Conservation (phyloP, 2,329 filamentous ascomycete genomes). For the Trichoderma harzianum region DNA sequence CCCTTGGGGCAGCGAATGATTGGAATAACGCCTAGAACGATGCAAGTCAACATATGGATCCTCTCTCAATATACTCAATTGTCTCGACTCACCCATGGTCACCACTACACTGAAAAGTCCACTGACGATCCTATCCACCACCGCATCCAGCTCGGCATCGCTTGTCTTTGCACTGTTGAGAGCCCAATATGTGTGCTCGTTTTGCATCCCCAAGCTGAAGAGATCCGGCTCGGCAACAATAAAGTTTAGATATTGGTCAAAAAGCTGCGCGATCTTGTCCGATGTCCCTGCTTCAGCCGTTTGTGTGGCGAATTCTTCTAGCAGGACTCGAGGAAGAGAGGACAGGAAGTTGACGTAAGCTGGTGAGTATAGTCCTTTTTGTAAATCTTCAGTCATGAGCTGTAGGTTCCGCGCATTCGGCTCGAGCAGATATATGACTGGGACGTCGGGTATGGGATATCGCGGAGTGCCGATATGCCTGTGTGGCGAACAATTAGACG, state of each 20-base stretch:
- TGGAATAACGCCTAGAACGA: conserved; percentile 70
- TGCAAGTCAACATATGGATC: background rate
- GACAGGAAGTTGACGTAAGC: conserved; percentile 97
- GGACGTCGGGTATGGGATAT: conserved; percentile 92
- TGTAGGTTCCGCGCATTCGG: conserved; percentile 78
- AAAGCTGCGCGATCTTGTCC: conserved; percentile 88
- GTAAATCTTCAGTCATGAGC: conserved; percentile 78
- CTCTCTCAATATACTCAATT: background rate
- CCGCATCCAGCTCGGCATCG: conserved; percentile 82
- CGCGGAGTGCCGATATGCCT: conserved; percentile 78
- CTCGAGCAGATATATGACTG: conserved; percentile 94
- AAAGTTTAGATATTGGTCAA: conserved; percentile 96
- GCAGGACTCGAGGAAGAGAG: conserved; percentile 80
- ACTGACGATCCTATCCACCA: conserved; percentile 88
- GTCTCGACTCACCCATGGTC: conserved; percentile 73
- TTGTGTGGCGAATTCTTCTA: conserved; percentile 92
- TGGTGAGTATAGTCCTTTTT: conserved; percentile 83
- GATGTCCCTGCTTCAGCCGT: conserved; percentile 81
- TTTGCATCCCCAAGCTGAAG: conserved; percentile 90
- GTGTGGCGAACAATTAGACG: conserved; percentile 5
- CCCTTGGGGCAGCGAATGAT: conserved; percentile 93
- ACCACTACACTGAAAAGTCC: conserved; percentile 97
- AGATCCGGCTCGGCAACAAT: conserved; percentile 93
- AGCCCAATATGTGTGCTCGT: conserved; percentile 89
- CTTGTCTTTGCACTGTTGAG: conserved; percentile 89